Percentiles rank a stretch among this genome's conserved stretches.
Conservation (phyloP, 306 rosid genomes). For the Prunus mongolica region DNA sequence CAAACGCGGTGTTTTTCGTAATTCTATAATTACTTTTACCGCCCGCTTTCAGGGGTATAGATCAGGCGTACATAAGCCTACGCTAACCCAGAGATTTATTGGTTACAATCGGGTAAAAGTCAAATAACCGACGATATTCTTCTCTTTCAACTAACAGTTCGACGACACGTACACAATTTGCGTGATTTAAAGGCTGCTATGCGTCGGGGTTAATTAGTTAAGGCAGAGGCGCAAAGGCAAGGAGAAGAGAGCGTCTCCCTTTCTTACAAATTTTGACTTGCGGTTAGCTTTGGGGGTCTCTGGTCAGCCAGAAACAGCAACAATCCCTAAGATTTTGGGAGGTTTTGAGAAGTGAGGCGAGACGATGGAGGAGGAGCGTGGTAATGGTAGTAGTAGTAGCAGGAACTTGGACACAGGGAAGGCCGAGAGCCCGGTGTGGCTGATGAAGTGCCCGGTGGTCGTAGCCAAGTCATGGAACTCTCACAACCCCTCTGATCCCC, state of each 20-base stretch:
- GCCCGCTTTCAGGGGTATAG: not conserved
- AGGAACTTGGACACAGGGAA: conserved; percentile 63
- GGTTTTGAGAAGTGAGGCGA: not conserved
- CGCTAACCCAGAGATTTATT: not conserved
- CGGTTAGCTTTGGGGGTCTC: not conserved
- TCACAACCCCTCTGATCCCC: conserved; percentile 66
- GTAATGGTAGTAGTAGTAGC: conserved; percentile 38
- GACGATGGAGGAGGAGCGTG: conserved; percentile 49
- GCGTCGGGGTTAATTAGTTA: not conserved
- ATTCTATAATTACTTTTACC: too few species aligned
- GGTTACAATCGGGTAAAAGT: not conserved
- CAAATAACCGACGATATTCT: not conserved
- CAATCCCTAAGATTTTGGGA: not conserved
- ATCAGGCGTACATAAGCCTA: not conserved
- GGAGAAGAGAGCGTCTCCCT: not conserved
- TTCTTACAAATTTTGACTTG: not conserved
- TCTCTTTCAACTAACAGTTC: not conserved
- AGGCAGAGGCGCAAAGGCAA: not conserved
- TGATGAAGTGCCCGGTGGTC: conserved; percentile 88
- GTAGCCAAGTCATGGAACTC: conserved; percentile 90
- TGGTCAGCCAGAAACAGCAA: not conserved
- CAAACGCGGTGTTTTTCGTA: too few species aligned
- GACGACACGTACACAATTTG: not conserved
- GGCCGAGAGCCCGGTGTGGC: conserved; percentile 92
- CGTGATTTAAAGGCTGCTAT: not conserved